Evolutionary conservation across 106 monocot species (phyloP), one percentile per base, ranked within the genome.

Genomic region (Chionographis japonica): DNA sequence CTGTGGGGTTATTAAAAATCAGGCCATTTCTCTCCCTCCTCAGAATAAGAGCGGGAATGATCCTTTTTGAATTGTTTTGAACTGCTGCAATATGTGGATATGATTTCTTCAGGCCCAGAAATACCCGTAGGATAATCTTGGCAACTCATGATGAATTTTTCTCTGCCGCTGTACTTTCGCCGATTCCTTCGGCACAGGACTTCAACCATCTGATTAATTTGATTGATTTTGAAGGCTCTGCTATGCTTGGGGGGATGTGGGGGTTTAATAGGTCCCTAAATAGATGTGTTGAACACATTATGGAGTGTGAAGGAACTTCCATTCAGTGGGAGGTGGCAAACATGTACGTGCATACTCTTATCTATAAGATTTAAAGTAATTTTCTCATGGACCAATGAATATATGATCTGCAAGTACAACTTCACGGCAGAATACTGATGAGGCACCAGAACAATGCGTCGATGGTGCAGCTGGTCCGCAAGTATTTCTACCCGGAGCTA

Each of bases 241-340:
- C 56, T 10, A 20, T 83, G 43, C 18, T 80, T 20, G 18, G 53
- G 7, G 85, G 89, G 12, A 63, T 42, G 17, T 74, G 74, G 74
- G 38, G 52, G 41, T 75, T 73, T 66, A 64, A 74, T 69, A 81
- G 62, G 41, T 70, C 78, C 38, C 19, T 77, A 49, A 63, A 71
- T 55, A 51, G 58, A 39, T 80, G 67, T 39, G 46, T 91, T 58
- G 70, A 84, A 38, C 63, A 67, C 12, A 75, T 87, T 61, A 65
- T 91, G 56, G 74, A 36, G 7, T 59, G 76, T 36, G 81, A 84
- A 67, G 86, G 90, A 41, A 87, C 73, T 65, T 78, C 74, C 20
- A 84, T 84, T 63, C 86, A 91, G 63, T 73, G 61, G 62, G 86
- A 84, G 35, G 51, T 90, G 63, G 78, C 90, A 35, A 78, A 73